Evolutionary conservation across 306 rosid genomes (phyloP).

Genomic region (Fagus crenata): DNA sequence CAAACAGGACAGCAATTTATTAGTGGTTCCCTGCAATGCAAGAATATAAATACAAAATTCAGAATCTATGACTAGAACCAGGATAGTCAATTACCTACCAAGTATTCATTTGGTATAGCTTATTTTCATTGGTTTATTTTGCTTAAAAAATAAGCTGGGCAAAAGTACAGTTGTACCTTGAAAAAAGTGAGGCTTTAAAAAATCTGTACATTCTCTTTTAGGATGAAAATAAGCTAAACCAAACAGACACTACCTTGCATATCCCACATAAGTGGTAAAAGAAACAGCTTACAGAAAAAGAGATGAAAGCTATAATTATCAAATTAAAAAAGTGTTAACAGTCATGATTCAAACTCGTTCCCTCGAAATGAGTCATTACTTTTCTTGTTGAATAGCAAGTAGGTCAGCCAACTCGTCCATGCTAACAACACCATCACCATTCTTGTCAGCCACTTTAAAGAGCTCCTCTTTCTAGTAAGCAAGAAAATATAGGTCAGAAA

Average conservation of each 20-base stretch:
- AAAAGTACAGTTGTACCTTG: no score
- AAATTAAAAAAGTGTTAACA: conserved; percentile 5
- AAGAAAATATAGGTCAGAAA: conserved; percentile 38
- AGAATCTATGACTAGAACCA: neutral
- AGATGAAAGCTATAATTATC: conserved; percentile 1
- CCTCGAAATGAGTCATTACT: conserved; percentile 48
- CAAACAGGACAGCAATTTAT: conserved; percentile 92
- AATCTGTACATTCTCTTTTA: no score
- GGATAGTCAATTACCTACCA: neutral
- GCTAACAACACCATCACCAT: conserved; percentile 82
- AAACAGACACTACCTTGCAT: neutral
- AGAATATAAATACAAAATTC: neutral
- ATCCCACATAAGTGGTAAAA: neutral
- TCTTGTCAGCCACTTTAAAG: conserved; percentile 88
- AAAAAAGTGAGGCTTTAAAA: no score
- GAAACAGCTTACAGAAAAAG: neutral
- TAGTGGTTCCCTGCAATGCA: conserved; percentile 73
- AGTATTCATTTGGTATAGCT: no score
- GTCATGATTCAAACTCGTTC: conserved; percentile 22
- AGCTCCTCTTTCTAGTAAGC: conserved; percentile 80
- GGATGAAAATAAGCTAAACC: no score
- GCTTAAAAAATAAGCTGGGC: no score
- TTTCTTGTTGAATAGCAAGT: conserved; percentile 86
- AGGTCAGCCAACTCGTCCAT: conserved; percentile 91
- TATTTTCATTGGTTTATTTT: no score